phyloP scores from a whole-genome alignment of 2,329 filamentous ascomycete genomes.

The Scorias spongiosa region DNA sequence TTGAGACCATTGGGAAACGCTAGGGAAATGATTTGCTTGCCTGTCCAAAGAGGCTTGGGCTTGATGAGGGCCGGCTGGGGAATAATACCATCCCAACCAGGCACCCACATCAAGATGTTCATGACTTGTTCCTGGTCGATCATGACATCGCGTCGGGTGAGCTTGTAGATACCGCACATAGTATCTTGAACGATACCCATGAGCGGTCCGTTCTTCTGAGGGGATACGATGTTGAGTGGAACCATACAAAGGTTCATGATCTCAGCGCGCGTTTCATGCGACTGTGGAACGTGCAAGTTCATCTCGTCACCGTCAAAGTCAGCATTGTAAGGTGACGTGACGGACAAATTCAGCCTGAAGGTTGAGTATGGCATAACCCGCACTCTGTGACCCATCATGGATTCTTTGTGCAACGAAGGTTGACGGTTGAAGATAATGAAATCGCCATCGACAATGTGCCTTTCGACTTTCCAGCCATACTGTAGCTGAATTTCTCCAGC shows the following conservation, averaged over 20 bases:
- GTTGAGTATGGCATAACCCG: slow-evolving; percentile 98
- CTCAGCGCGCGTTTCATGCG: slow-evolving; percentile 90
- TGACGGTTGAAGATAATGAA: slow-evolving; percentile 99
- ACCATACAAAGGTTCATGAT: slow-evolving; percentile 91
- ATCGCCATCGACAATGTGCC: slow-evolving; percentile 89
- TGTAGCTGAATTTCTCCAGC: slow-evolving; percentile 74
- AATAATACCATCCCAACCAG: slow-evolving; percentile 91
- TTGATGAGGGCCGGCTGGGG: slow-evolving; percentile 89
- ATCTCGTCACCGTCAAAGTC: slow-evolving; percentile 99
- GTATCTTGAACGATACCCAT: slow-evolving; percentile 99
- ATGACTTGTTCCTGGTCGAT: slow-evolving; percentile 82
- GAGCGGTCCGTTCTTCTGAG: slow-evolving; percentile 86
- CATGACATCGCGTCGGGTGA: slow-evolving; percentile 85
- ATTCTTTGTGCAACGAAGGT: slow-evolving; percentile 96
- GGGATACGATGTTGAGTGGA: slow-evolving; percentile 95
- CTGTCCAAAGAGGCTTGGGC: slow-evolving; percentile 85
- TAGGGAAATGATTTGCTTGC: slow-evolving; percentile 94
- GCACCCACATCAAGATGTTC: slow-evolving; percentile 95
- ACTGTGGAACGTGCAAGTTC: slow-evolving; percentile 98
- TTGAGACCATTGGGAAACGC: slow-evolving; percentile 79
- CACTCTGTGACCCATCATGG: slow-evolving; percentile 98
- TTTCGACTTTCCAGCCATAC: slow-evolving; percentile 97
- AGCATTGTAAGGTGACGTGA: slow-evolving; percentile 97
- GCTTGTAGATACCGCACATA: slow-evolving; percentile 89
- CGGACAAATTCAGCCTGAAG: slow-evolving; percentile 91